Evolutionary conservation across 805 yeast species (phyloP), one percentile per base, ranked within the genome.

Genomic region (Saccharomycopsis amapae): DNA sequence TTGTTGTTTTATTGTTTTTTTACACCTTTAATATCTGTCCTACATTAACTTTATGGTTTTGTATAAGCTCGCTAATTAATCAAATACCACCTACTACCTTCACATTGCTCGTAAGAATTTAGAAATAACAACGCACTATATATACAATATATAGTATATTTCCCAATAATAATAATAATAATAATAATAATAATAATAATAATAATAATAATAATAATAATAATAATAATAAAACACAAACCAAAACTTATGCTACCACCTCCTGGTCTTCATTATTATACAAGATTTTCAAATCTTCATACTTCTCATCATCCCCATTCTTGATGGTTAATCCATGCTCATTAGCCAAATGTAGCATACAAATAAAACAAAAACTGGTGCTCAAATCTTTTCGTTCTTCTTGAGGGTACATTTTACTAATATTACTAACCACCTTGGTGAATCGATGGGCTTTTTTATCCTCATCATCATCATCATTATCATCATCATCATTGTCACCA

Each of bases 361-460:
- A 84, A 48, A 87, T 85, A 56, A 87, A 87, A 57, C 85, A 84
- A 61, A 84, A 84, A 62, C 94, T 81, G 1, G 95, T 86, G 1
- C 94, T 82, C 5, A 88, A 62, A 43, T 87, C 95, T 41, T 71
- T 72, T 53, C 70, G 66, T 39, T 78, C 73, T 40, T 75, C 78
- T 6, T 67, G 62, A 0, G 75, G 68, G 58, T 88, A 87, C 58
- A 68, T 67, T 6, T 63, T 61, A 17, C 67, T 67, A 20, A 81
- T 69, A 23, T 71, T 72, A 2, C 62, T 62, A 3, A 80, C 75
- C 30, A 81, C 66, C 9, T 66, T 68, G 1, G 74, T 64, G 52
- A 79, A 73, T 40, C 37, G 38, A 10, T 47, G 37, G 2, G 20
- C 34, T 53, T 49, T 34, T 41, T 35, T 28, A 4, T 12, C 32